Base-by-base conservation (phyloP, 2,329 filamentous ascomycete species). In the Verticillium isaacii region DNA sequence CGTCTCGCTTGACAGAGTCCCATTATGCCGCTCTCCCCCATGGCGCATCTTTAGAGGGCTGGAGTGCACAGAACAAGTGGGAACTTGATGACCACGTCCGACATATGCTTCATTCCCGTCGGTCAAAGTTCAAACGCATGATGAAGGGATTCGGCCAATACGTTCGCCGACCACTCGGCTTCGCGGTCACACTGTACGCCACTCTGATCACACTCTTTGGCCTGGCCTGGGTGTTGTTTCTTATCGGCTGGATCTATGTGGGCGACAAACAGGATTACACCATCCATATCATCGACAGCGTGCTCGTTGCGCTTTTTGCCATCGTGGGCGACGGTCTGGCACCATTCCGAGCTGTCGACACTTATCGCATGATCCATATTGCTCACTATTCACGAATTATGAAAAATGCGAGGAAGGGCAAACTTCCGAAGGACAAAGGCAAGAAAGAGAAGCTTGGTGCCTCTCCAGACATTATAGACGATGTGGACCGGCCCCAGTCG, bases 241-340 rank as follows among this genome's bases (percentile, higher is more conserved):
- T 96, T 60, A 96, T 96, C 71, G 91, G 89, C 57, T 96, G 92
- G 92, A 91, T 95, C 71, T 93, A 92, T 65, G 89, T 94, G 23
- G 91, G 90, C 23, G 85, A 86, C 34, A 81, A 82, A 68, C 89
- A 94, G 71, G 77, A 85, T 3, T 94, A 91, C 65, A 74, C 85
- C 41, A 85, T 90, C 67, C 86, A 91, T 64, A 75, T 91, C 57
- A 90, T 91, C 66, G 89, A 91, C 74, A 87, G 88, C 67, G 80
- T 89, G 32, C 80, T 91, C 15, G 89, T 91, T 7, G 89, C 87
- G 12, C 80, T 91, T 7, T 91, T 91, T 66, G 87, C 85, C 59
- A 75, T 91, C 63, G 87, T 91, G 71, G 89, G 89, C 57, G 88
- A 90, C 66, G 88, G 88, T 2, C 75, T 91, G 36, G 86, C 86